phyloP scores from a whole-genome alignment of 768 basidiomycete species.

The Tylopilus plumbeoviolaceoides region DNA sequence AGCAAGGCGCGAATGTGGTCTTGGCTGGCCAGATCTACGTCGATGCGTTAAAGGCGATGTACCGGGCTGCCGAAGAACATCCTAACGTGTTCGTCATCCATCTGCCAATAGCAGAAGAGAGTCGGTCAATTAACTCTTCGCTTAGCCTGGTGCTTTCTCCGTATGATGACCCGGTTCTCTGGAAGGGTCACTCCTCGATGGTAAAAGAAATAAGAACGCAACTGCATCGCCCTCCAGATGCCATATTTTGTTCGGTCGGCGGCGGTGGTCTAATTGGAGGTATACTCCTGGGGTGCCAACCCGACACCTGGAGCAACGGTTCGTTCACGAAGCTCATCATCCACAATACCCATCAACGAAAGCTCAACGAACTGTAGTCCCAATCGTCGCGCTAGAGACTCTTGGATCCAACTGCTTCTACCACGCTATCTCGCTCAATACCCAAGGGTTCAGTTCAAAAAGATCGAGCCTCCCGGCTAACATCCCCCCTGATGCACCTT shows the following conservation, averaged over 20 bases:
- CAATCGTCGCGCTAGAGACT: conserved; percentile 65
- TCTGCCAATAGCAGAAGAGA: background rate
- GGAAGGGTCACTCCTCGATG: conserved; percentile 79
- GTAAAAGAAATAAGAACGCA: conserved; percentile 58
- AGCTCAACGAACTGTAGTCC: conserved; percentile 39
- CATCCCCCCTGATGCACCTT: conserved; percentile 26
- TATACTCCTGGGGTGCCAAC: conserved; percentile 60
- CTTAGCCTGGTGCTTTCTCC: conserved; percentile 64
- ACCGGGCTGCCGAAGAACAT: conserved; percentile 40
- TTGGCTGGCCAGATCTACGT: conserved; percentile 55
- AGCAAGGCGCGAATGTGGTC: conserved; percentile 55
- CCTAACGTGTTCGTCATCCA: conserved; percentile 37
- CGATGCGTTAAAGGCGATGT: conserved; percentile 53
- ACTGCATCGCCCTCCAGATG: conserved; percentile 53
- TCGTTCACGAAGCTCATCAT: conserved; percentile 12
- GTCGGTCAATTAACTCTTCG: background rate
- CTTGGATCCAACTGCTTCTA: conserved; percentile 73
- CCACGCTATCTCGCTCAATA: conserved; percentile 61
- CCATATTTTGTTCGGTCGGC: conserved; percentile 76
- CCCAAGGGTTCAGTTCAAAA: conserved; percentile 28
- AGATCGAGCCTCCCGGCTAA: conserved; percentile 32
- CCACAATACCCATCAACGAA: background rate
- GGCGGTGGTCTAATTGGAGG: conserved; percentile 72
- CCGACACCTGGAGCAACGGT: conserved; percentile 69
- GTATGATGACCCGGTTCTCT: conserved; percentile 64